phyloP scores from a whole-genome alignment of 2,329 filamentous ascomycete genomes.

The Teratosphaeria destructans region DNA sequence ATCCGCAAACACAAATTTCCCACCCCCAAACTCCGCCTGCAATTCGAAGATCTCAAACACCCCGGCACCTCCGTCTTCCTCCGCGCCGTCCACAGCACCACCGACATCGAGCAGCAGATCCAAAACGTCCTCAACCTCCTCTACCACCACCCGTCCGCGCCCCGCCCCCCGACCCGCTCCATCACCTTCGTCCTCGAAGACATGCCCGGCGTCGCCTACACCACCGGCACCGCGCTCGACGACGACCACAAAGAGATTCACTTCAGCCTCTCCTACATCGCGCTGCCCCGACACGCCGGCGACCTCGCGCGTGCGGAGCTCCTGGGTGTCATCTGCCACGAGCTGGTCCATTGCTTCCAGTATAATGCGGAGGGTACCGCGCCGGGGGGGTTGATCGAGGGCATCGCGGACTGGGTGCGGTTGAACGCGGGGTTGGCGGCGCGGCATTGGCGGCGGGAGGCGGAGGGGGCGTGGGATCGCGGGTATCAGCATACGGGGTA shows the following conservation, averaged over 20 bases:
- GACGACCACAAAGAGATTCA: slow-evolving; percentile 88
- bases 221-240: slow-evolving; percentile 68
- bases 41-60: slow-evolving; percentile 41
- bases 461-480: slow-evolving; percentile 62
- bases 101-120: slow-evolving; percentile 53
- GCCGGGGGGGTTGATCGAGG: slow-evolving; percentile 70
- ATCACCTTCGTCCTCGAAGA: slow-evolving; percentile 72
- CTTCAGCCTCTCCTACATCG: slow-evolving; percentile 62
- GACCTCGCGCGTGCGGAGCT: slow-evolving; percentile 51
- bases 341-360: slow-evolving; percentile 93
- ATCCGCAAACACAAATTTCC: slow-evolving; percentile 24
- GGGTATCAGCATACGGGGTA: slow-evolving; percentile 89
- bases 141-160: slow-evolving; percentile 40
- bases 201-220: slow-evolving; percentile 83
- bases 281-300: slow-evolving; percentile 32
- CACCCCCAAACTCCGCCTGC: slow-evolving; percentile 37
- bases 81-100: slow-evolving; percentile 49
- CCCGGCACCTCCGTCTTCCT: slow-evolving; percentile 59
- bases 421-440: slow-evolving; percentile 62
- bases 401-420: slow-evolving; percentile 86
- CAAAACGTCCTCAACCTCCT: slow-evolving; percentile 60
- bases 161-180: slow-evolving; percentile 60
- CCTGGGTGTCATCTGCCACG: slow-evolving; percentile 74
- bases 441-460: slow-evolving; percentile 65
- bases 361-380: slow-evolving; percentile 52